A percentile compares a stretch with the other conserved stretches of the same genome.
phyloP scores from a whole-genome alignment of 1,284 basidiomycete species.

The Trichosporon asahii region DNA sequence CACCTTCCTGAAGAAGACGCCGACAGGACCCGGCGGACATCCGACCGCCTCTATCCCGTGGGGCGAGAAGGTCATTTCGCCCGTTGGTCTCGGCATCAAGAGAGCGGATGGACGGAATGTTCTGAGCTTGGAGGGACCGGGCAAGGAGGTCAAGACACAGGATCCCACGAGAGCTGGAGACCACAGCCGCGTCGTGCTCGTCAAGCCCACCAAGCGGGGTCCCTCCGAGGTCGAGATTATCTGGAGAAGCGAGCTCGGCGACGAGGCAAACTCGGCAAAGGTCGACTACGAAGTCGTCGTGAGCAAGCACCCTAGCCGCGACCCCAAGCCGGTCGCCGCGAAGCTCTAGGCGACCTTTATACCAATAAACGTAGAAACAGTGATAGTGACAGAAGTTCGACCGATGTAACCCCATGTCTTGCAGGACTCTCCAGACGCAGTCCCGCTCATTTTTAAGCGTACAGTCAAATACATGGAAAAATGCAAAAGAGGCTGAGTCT shows the following conservation, averaged over 20 bases:
- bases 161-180: constrained; percentile 15
- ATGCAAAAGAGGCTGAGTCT: background rate
- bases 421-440: too few species aligned
- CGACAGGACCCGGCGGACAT: background rate
- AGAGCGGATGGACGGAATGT: constrained; percentile 15
- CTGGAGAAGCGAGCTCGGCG: constrained; percentile 11
- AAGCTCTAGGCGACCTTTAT: background rate
- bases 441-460: background rate
- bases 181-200: constrained; percentile 21
- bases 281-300: constrained; percentile 10
- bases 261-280: background rate
- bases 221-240: constrained; percentile 12
- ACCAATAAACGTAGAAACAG: background rate
- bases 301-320: background rate
- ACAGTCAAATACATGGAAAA: background rate
- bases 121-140: constrained; percentile 15
- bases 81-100: constrained; percentile 9
- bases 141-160: constrained; percentile 16
- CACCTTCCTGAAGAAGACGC: constrained; percentile 12
- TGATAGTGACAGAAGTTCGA: background rate
- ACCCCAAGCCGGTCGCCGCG: background rate
- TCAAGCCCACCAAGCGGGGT: background rate
- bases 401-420: background rate
- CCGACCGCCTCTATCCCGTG: constrained; percentile 12
- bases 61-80: constrained; percentile 22